A percentile compares a stretch with the other conserved stretches of the same genome.
phyloP scores from a whole-genome alignment of 805 yeast species.

The Metschnikowia kunwiensis region DNA sequence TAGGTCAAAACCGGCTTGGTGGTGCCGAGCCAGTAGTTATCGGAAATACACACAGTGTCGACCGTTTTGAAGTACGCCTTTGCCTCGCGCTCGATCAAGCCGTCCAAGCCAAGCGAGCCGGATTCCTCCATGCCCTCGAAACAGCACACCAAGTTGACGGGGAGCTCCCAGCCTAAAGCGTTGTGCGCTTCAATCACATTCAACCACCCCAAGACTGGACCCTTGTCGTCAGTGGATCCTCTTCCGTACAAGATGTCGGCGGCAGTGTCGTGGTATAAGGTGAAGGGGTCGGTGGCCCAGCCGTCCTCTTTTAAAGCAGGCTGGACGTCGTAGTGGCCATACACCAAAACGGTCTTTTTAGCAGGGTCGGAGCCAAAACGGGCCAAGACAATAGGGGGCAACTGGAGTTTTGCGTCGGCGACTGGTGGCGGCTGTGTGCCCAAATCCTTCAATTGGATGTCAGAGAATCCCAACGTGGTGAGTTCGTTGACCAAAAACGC shows the following conservation, averaged over 20 bases:
- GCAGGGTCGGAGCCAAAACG: conserved; percentile 77
- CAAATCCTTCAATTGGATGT: conserved; percentile 74
- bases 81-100: conserved; percentile 76
- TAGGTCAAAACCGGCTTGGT: conserved; percentile 94
- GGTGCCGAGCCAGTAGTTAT: conserved; percentile 98
- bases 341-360: conserved; percentile 85
- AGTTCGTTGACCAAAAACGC: conserved; percentile 73
- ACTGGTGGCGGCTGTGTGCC: conserved; percentile 94
- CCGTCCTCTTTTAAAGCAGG: conserved; percentile 93
- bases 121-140: conserved; percentile 99
- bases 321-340: conserved; percentile 98
- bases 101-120: conserved; percentile 90
- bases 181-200: conserved; percentile 89
- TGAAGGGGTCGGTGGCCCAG: conserved; percentile 92
- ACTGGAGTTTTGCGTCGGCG: conserved; percentile 56
- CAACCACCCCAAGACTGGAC: conserved; percentile 97
- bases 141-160: conserved; percentile 88
- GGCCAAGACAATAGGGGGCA: conserved; percentile 95
- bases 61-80: conserved; percentile 76
- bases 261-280: conserved; percentile 54
- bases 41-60: conserved; percentile 93
- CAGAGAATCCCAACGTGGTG: conserved; percentile 69
- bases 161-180: conserved; percentile 79
- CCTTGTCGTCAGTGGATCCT: conserved; percentile 97
- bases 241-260: conserved; percentile 79